A percentile compares a stretch with the other conserved stretches of the same genome.
Conservation (phyloP, 1,284 basidiomycete genomes). For the Malassezia sp. region DNA sequence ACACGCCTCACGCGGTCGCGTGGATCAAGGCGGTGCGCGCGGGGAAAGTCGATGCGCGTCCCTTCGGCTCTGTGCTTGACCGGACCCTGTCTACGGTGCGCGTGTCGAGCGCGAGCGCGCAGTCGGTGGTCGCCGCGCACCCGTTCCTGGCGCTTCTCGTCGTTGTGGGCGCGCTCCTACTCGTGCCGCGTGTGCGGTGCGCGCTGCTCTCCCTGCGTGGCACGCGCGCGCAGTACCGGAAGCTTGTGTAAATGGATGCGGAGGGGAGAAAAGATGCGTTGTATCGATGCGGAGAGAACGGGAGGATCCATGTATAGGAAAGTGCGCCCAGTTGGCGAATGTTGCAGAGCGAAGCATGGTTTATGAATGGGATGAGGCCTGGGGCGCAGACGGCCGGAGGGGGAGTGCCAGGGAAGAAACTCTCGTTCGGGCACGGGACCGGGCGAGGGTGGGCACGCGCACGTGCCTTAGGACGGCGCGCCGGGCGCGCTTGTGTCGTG, state of each 20-base stretch:
- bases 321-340: neutral
- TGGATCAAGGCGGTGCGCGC: conserved; percentile 2
- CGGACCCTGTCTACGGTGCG: conserved; percentile 4
- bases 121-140: neutral
- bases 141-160: conserved; percentile 6
- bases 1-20: neutral
- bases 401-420: no score
- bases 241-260: no score
- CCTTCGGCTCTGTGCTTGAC: conserved; percentile 7
- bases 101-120: neutral
- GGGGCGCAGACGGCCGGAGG: no score
- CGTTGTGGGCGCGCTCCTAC: conserved; percentile 1
- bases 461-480: no score
- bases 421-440: no score
- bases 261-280: no score
- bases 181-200: conserved; percentile 9
- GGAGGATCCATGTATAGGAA: neutral
- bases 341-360: neutral
- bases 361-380: neutral
- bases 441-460: no score
- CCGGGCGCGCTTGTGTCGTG: no score
- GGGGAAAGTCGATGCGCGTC: conserved; percentile 1
- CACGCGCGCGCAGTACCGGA: neutral
- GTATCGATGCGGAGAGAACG: no score
- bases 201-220: neutral